Evolutionary conservation across 805 yeast genomes (phyloP).

Genomic region (Saccharomycopsis fermentans): DNA sequence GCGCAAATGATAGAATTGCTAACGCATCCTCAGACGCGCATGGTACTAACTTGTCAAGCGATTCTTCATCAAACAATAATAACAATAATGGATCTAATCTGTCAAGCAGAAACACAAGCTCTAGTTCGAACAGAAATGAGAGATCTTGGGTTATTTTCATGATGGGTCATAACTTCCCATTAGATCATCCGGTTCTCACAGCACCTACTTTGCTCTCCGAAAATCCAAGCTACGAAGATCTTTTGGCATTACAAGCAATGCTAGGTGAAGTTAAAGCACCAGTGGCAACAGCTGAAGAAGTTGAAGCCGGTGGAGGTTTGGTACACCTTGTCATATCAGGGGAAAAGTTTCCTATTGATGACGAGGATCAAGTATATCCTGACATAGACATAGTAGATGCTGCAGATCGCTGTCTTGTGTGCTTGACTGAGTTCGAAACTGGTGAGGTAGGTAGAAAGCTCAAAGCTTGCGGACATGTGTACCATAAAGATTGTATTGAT

Average conservation of each 20-base stretch:
- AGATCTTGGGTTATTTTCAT: slow-evolving; percentile 56
- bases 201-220: slow-evolving; percentile 40
- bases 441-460: slow-evolving; percentile 40
- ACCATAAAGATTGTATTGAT: slow-evolving; percentile 49
- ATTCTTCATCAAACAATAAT: background rate
- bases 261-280: slow-evolving; percentile 38
- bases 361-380: slow-evolving; percentile 9
- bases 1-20: background rate
- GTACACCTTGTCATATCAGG: slow-evolving; percentile 20
- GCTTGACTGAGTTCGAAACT: slow-evolving; percentile 38
- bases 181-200: slow-evolving; percentile 37
- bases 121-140: slow-evolving; percentile 17
- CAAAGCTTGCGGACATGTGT: slow-evolving; percentile 37
- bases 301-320: slow-evolving; percentile 31
- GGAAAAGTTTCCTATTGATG: slow-evolving; percentile 1
- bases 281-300: slow-evolving; percentile 32
- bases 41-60: background rate
- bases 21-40: background rate
- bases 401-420: slow-evolving; percentile 39
- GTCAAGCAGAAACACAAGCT: background rate
- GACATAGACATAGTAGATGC: slow-evolving; percentile 1
- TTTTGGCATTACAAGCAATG: slow-evolving; percentile 36
- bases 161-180: slow-evolving; percentile 45
- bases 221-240: slow-evolving; percentile 41
- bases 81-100: background rate